These are phyloP conservation scores for Daldinia grandis DNA, from an alignment of 495 filamentous ascomycete species.

Conservation along the genomic window DNA sequence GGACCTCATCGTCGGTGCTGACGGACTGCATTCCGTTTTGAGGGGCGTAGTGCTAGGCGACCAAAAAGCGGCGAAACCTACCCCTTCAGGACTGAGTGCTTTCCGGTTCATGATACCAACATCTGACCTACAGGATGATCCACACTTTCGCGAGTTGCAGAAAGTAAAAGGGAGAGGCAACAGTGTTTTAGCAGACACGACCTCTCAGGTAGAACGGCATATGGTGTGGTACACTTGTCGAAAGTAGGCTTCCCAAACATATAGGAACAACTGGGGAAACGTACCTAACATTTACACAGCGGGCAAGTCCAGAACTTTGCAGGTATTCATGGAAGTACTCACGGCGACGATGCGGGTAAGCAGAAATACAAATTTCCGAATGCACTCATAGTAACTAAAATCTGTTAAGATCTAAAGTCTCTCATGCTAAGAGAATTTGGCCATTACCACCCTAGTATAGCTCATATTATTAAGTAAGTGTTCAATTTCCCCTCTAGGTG, in stretches of 20 bases:
- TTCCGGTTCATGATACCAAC: constrained; percentile 59
- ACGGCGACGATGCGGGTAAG: constrained; percentile 11
- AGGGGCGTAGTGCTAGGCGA: constrained; percentile 38
- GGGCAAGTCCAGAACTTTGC: constrained; percentile 54
- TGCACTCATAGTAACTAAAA: constrained; percentile 8
- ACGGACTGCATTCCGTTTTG: constrained; percentile 56
- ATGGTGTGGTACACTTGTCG: constrained; percentile 58
- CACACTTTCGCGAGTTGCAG: constrained; percentile 43
- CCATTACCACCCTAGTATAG: constrained; percentile 31
- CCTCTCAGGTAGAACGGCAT: constrained; percentile 35
- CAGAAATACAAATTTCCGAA: not conserved
- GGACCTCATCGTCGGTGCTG: constrained; percentile 59
- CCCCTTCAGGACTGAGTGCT: constrained; percentile 44
- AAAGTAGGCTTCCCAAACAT: constrained; percentile 23
- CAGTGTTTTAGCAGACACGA: constrained; percentile 38
- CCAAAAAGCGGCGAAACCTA: constrained; percentile 29
- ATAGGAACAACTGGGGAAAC: not conserved
- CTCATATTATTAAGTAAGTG: constrained; percentile 34
- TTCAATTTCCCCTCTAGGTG: not conserved
- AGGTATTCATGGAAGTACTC: constrained; percentile 45
- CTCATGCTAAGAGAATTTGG: constrained; percentile 28
- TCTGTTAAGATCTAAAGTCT: constrained; percentile 20
- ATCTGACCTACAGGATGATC: constrained; percentile 46
- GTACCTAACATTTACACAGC: constrained; percentile 1
- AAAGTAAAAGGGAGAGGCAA: constrained; percentile 43